Evolutionary conservation across 208 protist genomes (phyloP), one percentile per base, ranked within the genome.

Genomic region (Crithidia bombi): DNA sequence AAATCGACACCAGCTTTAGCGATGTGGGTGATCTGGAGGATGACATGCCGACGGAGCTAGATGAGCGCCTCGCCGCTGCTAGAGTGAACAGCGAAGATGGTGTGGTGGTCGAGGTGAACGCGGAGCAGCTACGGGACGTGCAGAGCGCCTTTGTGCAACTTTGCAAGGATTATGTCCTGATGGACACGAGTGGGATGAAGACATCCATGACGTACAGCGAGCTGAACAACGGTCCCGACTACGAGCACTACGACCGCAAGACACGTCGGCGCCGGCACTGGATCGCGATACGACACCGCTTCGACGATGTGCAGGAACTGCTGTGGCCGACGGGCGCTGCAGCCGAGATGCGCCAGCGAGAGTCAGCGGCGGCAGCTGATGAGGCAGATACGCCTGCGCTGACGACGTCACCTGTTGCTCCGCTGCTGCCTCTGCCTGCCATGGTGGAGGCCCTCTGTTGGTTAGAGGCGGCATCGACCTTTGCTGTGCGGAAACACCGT

Each of bases 161-260:
- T 15, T 96, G 91, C 65, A 72, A 63, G 38, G 82, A 91, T 25
- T 94, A 96, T 56, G 87, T 90, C 26, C 67, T 93, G 43, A 96
- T 96, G 91, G 88, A 96, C 73, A 92, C 81, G 5, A 75, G 39
- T 46, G 91, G 91, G 15, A 94, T 96, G 88, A 96, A 92, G 54
- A 86, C 73, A 23, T 83, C 81, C 6, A 71, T 82, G 23, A 86
- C 57, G 33, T 84, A 81, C 75, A 64, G 69, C 19, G 91, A 96
- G 55, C 73, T 93, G n/a, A 92, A 94, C 75, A 87, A 57, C 33
- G 91, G 91, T 0, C 91, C 91, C 0, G 91, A 94, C 55, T 96
- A 96, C 73, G 85, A 92, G 57, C 78, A 87, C 49, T 96, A 88
- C 65, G 91, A 96, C 59, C 75, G 91, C 61, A 90, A 90, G 72